These are phyloP conservation scores for Termitomyces sp. DNA, from an alignment of 768 basidiomycete species.

Conservation along the genomic window DNA sequence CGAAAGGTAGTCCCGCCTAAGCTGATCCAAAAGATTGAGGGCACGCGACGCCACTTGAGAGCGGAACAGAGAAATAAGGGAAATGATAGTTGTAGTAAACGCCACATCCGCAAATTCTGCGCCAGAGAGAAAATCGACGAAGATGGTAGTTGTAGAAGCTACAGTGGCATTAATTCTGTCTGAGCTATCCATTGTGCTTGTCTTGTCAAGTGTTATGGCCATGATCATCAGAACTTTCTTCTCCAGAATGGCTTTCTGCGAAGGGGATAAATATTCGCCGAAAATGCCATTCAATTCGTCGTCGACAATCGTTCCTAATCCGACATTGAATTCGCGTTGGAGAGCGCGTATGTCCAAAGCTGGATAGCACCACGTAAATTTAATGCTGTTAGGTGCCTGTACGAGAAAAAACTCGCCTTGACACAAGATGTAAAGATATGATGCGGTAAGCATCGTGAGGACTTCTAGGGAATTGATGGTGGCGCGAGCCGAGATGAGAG, in stretches of 20 bases:
- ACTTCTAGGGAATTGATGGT: constrained; percentile 70
- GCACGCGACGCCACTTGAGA: constrained; percentile 43
- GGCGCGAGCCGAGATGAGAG: constrained; percentile 70
- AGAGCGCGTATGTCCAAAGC: constrained; percentile 78
- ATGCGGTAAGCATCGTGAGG: constrained; percentile 61
- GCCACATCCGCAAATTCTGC: constrained; percentile 28
- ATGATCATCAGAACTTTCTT: constrained; percentile 36
- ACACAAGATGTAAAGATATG: constrained; percentile 68
- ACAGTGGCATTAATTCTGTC: constrained; percentile 64
- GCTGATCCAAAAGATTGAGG: constrained; percentile 37
- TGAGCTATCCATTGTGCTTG: constrained; percentile 63
- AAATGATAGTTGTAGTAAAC: constrained; percentile 17
- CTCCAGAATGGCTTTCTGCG: constrained; percentile 26
- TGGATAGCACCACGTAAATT: constrained; percentile 13
- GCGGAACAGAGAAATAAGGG: constrained; percentile 46
- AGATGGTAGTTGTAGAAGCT: constrained; percentile 46
- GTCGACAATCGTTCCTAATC: constrained; percentile 40
- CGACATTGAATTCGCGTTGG: constrained; percentile 52
- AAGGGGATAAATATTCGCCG: constrained; percentile 26
- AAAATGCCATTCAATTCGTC: constrained; percentile 46
- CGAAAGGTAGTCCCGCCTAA: constrained; percentile 50
- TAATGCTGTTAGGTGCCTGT: neutral
- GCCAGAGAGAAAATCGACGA: constrained; percentile 39
- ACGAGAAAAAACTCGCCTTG: constrained; percentile 37
- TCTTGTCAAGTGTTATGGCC: constrained; percentile 54